These are phyloP conservation scores for Verticillium tricorpus DNA, from an alignment of 2,329 filamentous ascomycete species.

Conservation along the genomic window DNA sequence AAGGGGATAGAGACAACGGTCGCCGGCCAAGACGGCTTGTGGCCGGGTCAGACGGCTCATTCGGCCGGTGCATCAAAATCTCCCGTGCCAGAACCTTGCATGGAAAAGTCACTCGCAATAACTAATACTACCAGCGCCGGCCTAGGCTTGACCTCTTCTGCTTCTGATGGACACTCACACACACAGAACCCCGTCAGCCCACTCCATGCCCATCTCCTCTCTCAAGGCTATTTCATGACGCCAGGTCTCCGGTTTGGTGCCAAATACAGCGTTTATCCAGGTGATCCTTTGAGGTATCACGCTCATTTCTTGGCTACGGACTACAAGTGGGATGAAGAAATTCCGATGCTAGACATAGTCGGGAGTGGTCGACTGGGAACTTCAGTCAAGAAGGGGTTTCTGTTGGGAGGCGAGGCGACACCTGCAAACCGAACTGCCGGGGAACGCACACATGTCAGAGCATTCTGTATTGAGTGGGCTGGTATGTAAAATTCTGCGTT, in stretches of 20 bases:
- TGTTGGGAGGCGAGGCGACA: slow-evolving; percentile 68
- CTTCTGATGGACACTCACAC: slow-evolving; percentile 1
- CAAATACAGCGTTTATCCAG: slow-evolving; percentile 91
- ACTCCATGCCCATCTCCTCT: slow-evolving; percentile 76
- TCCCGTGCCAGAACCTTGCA: neutral
- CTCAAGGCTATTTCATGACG: slow-evolving; percentile 77
- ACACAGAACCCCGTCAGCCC: slow-evolving; percentile 33
- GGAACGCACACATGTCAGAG: slow-evolving; percentile 45
- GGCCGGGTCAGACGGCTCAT: neutral
- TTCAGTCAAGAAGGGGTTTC: slow-evolving; percentile 91
- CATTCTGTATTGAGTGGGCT: slow-evolving; percentile 90
- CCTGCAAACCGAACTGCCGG: slow-evolving; percentile 25
- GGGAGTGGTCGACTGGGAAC: slow-evolving; percentile 85
- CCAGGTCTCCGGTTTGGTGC: slow-evolving; percentile 93
- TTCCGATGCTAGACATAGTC: slow-evolving; percentile 80
- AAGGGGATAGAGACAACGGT: neutral
- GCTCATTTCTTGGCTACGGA: slow-evolving; percentile 89
- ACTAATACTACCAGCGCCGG: slow-evolving; percentile 31
- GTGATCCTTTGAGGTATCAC: slow-evolving; percentile 90
- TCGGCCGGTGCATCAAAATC: neutral
- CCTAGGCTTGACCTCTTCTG: slow-evolving; percentile 16
- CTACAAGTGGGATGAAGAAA: slow-evolving; percentile 80
- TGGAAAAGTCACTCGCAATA: slow-evolving; percentile 19
- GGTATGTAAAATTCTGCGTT: slow-evolving; percentile 61
- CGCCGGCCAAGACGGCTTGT: neutral